A percentile compares a stretch with the other conserved stretches of the same genome.
phyloP scores from a whole-genome alignment of 1,139 yeast species.

The Geotrichum carabidarum region DNA sequence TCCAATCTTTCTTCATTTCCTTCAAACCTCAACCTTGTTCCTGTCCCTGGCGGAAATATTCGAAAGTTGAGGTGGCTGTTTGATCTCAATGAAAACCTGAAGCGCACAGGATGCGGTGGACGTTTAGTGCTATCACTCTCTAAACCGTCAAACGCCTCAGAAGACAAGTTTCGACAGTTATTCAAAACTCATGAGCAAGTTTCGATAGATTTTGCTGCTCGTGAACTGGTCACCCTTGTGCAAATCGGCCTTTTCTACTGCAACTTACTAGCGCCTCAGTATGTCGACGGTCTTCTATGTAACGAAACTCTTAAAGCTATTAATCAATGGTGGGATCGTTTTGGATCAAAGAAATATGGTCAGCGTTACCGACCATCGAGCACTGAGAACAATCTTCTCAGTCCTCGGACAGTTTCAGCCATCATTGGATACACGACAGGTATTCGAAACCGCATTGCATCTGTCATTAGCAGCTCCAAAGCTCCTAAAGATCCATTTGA shows the following conservation, averaged over 20 bases:
- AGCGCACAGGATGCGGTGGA: conserved; percentile 78
- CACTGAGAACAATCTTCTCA: conserved; percentile 46
- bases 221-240: conserved; percentile 65
- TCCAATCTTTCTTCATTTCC: conserved; percentile 79
- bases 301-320: conserved; percentile 69
- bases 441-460: conserved; percentile 58
- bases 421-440: conserved; percentile 64
- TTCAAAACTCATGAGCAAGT: conserved; percentile 53
- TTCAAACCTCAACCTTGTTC: conserved; percentile 63
- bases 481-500: conserved; percentile 87
- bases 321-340: conserved; percentile 72
- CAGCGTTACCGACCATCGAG: conserved; percentile 41
- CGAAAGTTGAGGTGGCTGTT: conserved; percentile 49
- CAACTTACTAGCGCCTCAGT: conserved; percentile 60
- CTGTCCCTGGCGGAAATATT: conserved; percentile 61
- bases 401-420: conserved; percentile 63
- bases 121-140: conserved; percentile 68
- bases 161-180: conserved; percentile 75
- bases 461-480: conserved; percentile 59
- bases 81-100: conserved; percentile 68
- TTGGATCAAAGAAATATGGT: conserved; percentile 57
- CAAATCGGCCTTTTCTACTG: conserved; percentile 78
- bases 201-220: conserved; percentile 62
- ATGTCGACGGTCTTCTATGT: conserved; percentile 82
- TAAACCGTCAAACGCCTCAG: conserved; percentile 68